Evolutionary conservation across 768 basidiomycete genomes (phyloP), one percentile per base, ranked within the genome.

Genomic region (Panaeolus cyanescens): DNA sequence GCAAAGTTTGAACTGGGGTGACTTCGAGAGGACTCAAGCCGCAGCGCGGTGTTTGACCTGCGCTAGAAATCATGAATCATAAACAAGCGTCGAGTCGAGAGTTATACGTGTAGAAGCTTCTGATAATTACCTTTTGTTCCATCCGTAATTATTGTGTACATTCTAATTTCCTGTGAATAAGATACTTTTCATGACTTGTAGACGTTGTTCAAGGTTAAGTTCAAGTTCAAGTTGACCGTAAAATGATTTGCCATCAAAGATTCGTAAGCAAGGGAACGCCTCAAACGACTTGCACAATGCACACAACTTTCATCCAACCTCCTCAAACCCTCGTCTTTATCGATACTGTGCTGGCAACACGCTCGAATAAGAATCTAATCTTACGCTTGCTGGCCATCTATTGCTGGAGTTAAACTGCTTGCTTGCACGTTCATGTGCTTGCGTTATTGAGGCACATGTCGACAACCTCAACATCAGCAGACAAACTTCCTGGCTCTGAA

Each of bases 201-300:
- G 10, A 28, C 45, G 45, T 50, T 28, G 10, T 28, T 25, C 22
- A 50, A 22, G 40, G 10, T 50, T 28, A 2, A 50, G n/a, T 42
- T 20, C 20, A 25, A 22, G n/a, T n/a, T n/a, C n/a, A n/a, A n/a
- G n/a, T n/a, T n/a, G n/a, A n/a, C n/a, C n/a, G n/a, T n/a, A n/a
- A 39, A 50, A 50, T 50, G 25, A 50, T 50, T 50, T 50, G 45
- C 45, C 45, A 50, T 50, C 45, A 50, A 50, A 28, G 25, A 50
- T 50, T 50, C 15, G 45, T 50, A 50, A 50, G 25, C 45, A 50
- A 42, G 39, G n/a, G 19, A 42, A 20, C 25, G 13, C 22, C 17
- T 28, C 25, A 20, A 25, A 12, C 37, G 7, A 15, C 17, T 7
- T 17, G 37, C 37, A 25, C 25, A 28, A 25, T 50, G 45, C 25